Evolutionary conservation across 305 asterid genomes (phyloP), one percentile per base, ranked within the genome.

Genomic region (Fraxinus greggii): DNA sequence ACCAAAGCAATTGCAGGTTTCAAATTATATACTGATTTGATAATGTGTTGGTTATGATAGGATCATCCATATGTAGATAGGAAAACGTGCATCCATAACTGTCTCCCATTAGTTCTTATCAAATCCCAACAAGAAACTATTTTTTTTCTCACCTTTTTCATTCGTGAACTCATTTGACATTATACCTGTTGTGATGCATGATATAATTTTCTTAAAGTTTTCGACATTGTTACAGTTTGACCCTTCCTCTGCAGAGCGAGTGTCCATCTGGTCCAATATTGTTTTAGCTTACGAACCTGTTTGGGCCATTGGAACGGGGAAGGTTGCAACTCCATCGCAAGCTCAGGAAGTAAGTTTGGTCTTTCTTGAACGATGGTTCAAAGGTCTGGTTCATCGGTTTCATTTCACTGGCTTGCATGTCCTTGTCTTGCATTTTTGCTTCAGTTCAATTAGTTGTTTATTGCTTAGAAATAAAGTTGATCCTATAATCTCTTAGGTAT

Each of bases 1-100:
- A 87, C 91, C 0, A 88, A 84, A 86, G 93, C 93, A n/a, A 87
- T 90, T 84, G 90, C 91, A 85, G 92, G 92, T 88, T n/a, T 40
- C 42, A 77, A 24, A 15, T 51, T 51, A n/a, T 29, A 72, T 72
- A 17, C 26, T 5, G 45, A 29, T 29, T 6, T 3, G 35, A 29
- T 15, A 31, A 72, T 32, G 67, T 56, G 67, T 23, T 56, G 67
- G 28, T 19, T 56, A 56, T 19, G 67, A 56, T 56, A 56, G 6
- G 7, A 19, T 6, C 28, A 56, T 5, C 67, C 67, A 19, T 33
- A 31, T 17, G 32, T 31, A 15, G 42, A 31, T 29, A 72, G 35
- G 28, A 28, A 29, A 32, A 12, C 5, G 3, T 13, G 75, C 38
- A 29, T 15, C 10, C 3, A 33, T 72, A 72, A 33, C 23, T 12